Conservation (phyloP, 495 filamentous ascomycete species). For the Arthonia radiata region DNA sequence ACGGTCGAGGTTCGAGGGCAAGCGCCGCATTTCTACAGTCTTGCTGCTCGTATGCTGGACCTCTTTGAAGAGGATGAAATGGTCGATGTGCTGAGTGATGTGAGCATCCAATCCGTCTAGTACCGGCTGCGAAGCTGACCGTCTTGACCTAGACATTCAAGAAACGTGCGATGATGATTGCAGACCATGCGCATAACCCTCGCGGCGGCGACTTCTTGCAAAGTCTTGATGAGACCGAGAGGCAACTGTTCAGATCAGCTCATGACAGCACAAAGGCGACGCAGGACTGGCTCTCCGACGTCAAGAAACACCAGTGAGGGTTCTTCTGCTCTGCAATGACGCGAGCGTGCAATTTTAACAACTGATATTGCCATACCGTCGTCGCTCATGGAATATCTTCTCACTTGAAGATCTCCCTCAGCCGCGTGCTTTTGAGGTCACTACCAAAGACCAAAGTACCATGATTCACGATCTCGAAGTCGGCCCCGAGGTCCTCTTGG, state of each 20-base stretch:
- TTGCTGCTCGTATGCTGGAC: slow-evolving; percentile 65
- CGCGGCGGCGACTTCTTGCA: slow-evolving; percentile 68
- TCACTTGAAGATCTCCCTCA: no score
- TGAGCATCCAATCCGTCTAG: slow-evolving; percentile 10
- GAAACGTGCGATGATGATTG: slow-evolving; percentile 55
- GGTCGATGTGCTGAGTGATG: slow-evolving; percentile 48
- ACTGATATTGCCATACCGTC: no score
- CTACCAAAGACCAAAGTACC: no score
- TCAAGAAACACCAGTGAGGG: no score
- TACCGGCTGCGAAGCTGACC: not conserved
- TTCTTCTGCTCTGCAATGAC: no score
- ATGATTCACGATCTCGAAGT: no score
- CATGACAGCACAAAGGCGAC: slow-evolving; percentile 74
- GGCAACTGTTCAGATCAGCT: slow-evolving; percentile 71
- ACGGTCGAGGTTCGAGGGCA: slow-evolving; percentile 61
- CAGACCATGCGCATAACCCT: slow-evolving; percentile 74
- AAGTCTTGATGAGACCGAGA: slow-evolving; percentile 76
- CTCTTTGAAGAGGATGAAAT: slow-evolving; percentile 81
- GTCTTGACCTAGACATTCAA: slow-evolving; percentile 40
- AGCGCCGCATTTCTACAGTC: slow-evolving; percentile 66
- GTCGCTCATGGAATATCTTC: no score
- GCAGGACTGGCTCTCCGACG: slow-evolving; percentile 57
- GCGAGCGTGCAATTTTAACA: no score
- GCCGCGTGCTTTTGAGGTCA: no score
- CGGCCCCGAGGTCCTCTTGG: no score